Base-by-base conservation (phyloP, 2,329 filamentous ascomycete species). In the Xylaria multiplex region DNA sequence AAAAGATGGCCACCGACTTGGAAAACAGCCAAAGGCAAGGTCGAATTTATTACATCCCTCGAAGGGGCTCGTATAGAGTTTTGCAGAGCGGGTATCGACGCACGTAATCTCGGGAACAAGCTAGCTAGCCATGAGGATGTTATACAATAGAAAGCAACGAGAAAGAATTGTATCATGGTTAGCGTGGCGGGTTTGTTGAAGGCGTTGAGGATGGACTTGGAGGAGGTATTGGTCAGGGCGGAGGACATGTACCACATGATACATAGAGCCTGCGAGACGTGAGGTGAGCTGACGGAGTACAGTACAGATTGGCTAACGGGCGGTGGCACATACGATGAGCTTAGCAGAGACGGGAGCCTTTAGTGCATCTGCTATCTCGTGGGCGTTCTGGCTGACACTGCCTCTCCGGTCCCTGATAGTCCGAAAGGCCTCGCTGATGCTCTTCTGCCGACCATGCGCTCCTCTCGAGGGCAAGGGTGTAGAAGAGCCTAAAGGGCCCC, bases 161-260 rank as follows among this genome's bases (percentile, higher is more conserved):
- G 94, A 64, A 89, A 91, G 81, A 99, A 99, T 83, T 99, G 96
- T 58, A 97, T 85, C 64, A 97, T 85, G 1, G 95, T 98, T 73
- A 98, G 86, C 22, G 95, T 97, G 37, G 96, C 91, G 1, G 95
- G 95, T 79, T 93, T 96, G 65, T 92, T 89, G 71, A 97, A 93
- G 49, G 93, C 92, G 72, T 93, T 97, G 68, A 98, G 85, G 75
- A 99, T 99, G 19, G 95, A 92, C 81, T 99, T 99, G 59, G 96
- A 97, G 27, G 96, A 98, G 2, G 96, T 97, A 78, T 98, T 99
- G 68, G 96, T 97, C 72, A 98, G 83, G 69, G 96, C 96, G 49
- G 95, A 98, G 27, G 94, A 97, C 78, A 92, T 87, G 83, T 98
- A 99, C 96, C 96, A 98, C 76, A 95, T 81, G 64, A 94, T 82